phyloP scores from a whole-genome alignment of 2,329 filamentous ascomycete species.

The Phaeosphaeriaceae sp. region DNA sequence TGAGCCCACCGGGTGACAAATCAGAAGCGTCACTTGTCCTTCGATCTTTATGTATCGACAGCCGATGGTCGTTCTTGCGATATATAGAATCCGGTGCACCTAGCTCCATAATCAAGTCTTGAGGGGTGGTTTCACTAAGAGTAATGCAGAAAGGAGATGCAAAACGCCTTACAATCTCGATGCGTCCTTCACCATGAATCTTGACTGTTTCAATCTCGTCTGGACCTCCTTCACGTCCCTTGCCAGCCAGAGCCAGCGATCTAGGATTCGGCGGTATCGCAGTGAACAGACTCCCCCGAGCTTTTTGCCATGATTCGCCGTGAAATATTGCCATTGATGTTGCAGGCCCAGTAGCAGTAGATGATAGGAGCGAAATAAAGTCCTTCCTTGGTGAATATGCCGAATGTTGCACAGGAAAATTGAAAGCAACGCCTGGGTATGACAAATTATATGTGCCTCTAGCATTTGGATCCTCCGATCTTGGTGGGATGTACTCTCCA shows the following conservation, averaged over 20 bases:
- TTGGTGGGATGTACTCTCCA: constrained; percentile 83
- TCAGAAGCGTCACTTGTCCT: constrained; percentile 46
- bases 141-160: constrained; percentile 71
- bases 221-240: constrained; percentile 78
- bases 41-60: constrained; percentile 75
- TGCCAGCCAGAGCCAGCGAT: constrained; percentile 67
- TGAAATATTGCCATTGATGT: constrained; percentile 89
- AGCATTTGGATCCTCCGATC: constrained; percentile 56
- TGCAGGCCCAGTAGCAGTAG: constrained; percentile 76
- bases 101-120: constrained; percentile 88
- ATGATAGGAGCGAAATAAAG: constrained; percentile 84
- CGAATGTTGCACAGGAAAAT: constrained; percentile 77
- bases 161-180: constrained; percentile 79
- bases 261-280: constrained; percentile 76
- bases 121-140: constrained; percentile 86
- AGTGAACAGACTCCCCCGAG: constrained; percentile 77
- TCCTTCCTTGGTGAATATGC: constrained; percentile 79
- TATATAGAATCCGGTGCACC: constrained; percentile 95
- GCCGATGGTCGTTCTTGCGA: constrained; percentile 84
- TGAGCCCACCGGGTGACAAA: constrained; percentile 35
- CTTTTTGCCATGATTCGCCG: constrained; percentile 89
- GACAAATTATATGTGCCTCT: constrained; percentile 86
- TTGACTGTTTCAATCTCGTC: constrained; percentile 85
- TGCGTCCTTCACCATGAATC: constrained; percentile 76
- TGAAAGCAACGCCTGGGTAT: constrained; percentile 93